phyloP scores from a whole-genome alignment of 2,329 filamentous ascomycete species.

The Aspergillus texensis region DNA sequence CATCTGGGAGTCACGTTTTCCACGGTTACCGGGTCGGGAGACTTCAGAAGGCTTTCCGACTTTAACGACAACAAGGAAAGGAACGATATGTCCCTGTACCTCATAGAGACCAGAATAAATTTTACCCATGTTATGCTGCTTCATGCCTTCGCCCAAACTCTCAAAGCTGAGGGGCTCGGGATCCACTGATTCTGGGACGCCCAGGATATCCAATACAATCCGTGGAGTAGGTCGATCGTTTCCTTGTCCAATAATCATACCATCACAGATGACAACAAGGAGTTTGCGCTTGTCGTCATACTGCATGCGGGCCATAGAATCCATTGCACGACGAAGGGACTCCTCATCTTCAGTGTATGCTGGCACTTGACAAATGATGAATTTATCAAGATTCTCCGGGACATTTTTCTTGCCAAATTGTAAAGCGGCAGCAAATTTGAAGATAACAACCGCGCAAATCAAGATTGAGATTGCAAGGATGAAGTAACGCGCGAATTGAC shows the following conservation, averaged over 20 bases:
- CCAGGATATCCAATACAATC: slow-evolving; percentile 95
- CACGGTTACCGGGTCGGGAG: slow-evolving; percentile 82
- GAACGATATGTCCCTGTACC: slow-evolving; percentile 96
- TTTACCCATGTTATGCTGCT: slow-evolving; percentile 99
- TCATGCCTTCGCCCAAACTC: slow-evolving; percentile 89
- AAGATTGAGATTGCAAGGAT: slow-evolving; percentile 81
- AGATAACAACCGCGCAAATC: slow-evolving; percentile 78
- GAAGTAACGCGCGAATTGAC: slow-evolving; percentile 87
- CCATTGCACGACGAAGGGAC: slow-evolving; percentile 92
- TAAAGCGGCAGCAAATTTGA: slow-evolving; percentile 96
- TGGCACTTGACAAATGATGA: slow-evolving; percentile 95
- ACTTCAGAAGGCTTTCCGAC: slow-evolving; percentile 84
- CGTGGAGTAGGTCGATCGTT: slow-evolving; percentile 94
- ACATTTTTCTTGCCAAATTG: slow-evolving; percentile 91
- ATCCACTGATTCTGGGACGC: slow-evolving; percentile 89
- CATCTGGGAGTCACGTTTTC: slow-evolving; percentile 99
- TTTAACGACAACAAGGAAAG: slow-evolving; percentile 96
- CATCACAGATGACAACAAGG: slow-evolving; percentile 88
- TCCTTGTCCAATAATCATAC: slow-evolving; percentile 99
- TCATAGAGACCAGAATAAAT: slow-evolving; percentile 97
- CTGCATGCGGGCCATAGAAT: slow-evolving; percentile 90
- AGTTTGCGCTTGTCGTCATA: slow-evolving; percentile 99
- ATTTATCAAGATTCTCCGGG: slow-evolving; percentile 96
- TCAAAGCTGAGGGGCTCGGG: slow-evolving; percentile 97
- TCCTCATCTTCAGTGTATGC: slow-evolving; percentile 99